Conservation (phyloP, 1,284 basidiomycete species). For the Leccinum subatratum region DNA sequence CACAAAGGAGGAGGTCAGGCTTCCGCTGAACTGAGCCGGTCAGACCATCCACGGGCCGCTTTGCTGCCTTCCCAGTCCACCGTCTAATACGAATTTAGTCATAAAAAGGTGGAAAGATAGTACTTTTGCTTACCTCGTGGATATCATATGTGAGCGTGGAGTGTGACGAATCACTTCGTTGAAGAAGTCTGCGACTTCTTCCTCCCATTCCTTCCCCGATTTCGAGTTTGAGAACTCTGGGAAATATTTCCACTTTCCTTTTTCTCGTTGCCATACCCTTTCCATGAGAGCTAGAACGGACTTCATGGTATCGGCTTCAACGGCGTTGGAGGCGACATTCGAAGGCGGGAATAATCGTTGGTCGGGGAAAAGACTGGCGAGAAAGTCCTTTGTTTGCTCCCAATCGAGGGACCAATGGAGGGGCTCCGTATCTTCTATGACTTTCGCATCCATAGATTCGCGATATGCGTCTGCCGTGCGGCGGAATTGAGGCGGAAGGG, state of each 20-base stretch:
- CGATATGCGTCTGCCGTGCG: neutral
- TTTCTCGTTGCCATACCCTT: neutral
- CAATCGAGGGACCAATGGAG: slow-evolving; percentile 3
- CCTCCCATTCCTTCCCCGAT: neutral
- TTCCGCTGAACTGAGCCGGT: neutral
- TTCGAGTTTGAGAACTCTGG: neutral
- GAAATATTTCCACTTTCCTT: neutral
- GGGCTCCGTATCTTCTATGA: slow-evolving; percentile 4
- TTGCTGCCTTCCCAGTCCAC: neutral
- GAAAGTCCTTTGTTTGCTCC: neutral
- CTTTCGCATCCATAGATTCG: slow-evolving; percentile 4
- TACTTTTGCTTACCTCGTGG: neutral
- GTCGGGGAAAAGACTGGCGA: neutral
- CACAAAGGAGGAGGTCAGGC: neutral
- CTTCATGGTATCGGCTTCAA: neutral
- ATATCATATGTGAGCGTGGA: neutral
- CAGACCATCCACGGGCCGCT: neutral
- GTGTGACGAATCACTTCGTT: neutral
- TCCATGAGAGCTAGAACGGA: neutral
- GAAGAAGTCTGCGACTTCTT: neutral
- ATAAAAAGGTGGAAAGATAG: neutral
- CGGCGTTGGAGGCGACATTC: no score
- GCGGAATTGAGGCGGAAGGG: neutral
- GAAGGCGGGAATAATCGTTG: neutral
- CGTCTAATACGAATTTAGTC: neutral